Base-by-base conservation (phyloP, 139 green algal genomes). In the Asterochloris sp. region DNA sequence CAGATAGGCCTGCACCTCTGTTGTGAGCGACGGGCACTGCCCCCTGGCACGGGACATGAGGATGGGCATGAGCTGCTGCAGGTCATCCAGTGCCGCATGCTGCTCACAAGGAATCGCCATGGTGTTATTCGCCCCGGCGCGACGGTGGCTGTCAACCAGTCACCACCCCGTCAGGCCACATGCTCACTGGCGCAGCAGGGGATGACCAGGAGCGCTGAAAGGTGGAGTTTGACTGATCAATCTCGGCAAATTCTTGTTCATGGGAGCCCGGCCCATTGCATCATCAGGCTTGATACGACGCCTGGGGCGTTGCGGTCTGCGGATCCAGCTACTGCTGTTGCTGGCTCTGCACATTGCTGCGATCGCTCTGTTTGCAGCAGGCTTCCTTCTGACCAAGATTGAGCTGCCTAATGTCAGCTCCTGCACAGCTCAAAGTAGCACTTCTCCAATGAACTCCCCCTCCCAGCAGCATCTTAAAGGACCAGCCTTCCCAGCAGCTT, bases 301-400 rank as follows among this genome's bases (percentile, higher is more conserved):
- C 23, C 21, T 80, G 19, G 76, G 23, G n/a, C 21, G 60, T 11
- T 80, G 78, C 28, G 12, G 64, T 26, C 67, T 83, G 27, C 76
- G 64, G 66, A 73, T 29, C 29, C 38, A 66, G 66, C 61, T 60
- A 10, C 47, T 83, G 60, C 10, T 83, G 24, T 78, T 86, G 10
- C 67, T 61, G 13, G 17, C 74, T 14, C 24, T 82, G 38, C 87
- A 92, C 38, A 0, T 78, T 24, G 1, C 84, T 17, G 69, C 79
- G 19, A 38, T 92, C 19, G 73, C 28, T 11, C 76, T 96, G 0
- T 98, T 98, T 77, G 69, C 92, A 0, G 69, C 81, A 17, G 95
- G 95, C 13, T 98, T 97, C 63, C 82, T 98, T 17, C 85, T 98
- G 9, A 96, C 90, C 0, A 87, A 94, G 12, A 79, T 96, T 17